Evolutionary conservation across 2,329 filamentous ascomycete genomes (phyloP).

Genomic region (Apiospora marii): DNA sequence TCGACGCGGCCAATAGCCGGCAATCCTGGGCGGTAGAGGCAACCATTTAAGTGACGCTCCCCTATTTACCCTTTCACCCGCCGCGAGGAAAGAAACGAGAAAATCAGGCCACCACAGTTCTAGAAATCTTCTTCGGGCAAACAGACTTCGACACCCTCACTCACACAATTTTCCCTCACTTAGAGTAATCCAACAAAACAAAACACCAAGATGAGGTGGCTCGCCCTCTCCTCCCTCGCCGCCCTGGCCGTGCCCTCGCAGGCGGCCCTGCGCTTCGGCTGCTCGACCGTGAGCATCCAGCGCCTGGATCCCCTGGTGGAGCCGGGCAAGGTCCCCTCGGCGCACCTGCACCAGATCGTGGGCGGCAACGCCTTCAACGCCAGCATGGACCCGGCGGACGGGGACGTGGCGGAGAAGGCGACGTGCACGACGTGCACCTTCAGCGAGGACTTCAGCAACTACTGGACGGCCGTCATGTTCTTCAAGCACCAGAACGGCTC

Average conservation of each 20-base stretch:
- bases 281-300: conserved; percentile 40
- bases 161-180: neutral
- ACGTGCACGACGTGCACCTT: conserved; percentile 43
- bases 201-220: conserved; percentile 38
- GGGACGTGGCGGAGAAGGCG: conserved; percentile 36
- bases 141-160: neutral
- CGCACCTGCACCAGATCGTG: conserved; percentile 43
- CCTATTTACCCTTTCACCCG: conserved; percentile 20
- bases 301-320: conserved; percentile 43
- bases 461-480: conserved; percentile 43
- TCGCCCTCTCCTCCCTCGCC: conserved; percentile 31
- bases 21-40: neutral
- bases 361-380: conserved; percentile 44
- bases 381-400: conserved; percentile 37
- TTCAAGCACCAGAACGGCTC: conserved; percentile 42
- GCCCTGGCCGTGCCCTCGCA: conserved; percentile 39
- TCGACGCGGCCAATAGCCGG: neutral
- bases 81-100: neutral
- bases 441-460: conserved; percentile 42
- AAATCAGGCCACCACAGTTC: conserved; percentile 9
- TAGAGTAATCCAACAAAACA: neutral
- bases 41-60: neutral
- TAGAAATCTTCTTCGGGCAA: neutral
- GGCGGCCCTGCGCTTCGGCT: conserved; percentile 42
- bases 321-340: conserved; percentile 37